Conservation (phyloP, 495 filamentous ascomycete species). For the Aspergillus baeticus region DNA sequence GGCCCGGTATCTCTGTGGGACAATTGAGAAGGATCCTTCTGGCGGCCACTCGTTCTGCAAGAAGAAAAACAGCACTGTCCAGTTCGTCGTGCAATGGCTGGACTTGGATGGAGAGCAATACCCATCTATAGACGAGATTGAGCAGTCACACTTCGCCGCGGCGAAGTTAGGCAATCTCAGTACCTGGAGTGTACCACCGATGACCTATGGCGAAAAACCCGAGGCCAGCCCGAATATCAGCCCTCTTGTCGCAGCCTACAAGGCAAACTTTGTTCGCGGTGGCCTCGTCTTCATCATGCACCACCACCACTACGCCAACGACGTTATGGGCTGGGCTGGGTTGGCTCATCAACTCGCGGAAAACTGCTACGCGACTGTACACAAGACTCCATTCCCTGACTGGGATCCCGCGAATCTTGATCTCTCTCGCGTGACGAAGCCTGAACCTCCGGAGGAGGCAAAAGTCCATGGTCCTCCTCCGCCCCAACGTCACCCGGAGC, state of each 20-base stretch:
- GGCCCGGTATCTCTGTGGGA: conserved; percentile 40
- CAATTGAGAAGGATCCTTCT: conserved; percentile 35
- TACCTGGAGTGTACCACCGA: conserved; percentile 29
- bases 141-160: conserved; percentile 12
- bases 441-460: conserved; percentile 10
- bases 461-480: conserved; percentile 30
- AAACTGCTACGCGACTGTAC: conserved; percentile 36
- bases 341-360: conserved; percentile 41
- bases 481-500: conserved; percentile 29
- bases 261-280: conserved; percentile 43
- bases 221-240: conserved; percentile 27
- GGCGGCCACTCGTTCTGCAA: conserved; percentile 42
- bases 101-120: conserved; percentile 30
- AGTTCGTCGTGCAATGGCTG: conserved; percentile 40
- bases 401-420: conserved; percentile 38
- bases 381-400: conserved; percentile 26
- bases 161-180: conserved; percentile 25
- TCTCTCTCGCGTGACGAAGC: conserved; percentile 28
- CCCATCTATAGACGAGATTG: conserved; percentile 19
- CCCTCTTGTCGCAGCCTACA: conserved; percentile 37
- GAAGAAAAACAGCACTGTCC: conserved; percentile 38
- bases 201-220: conserved; percentile 21
- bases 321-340: conserved; percentile 42
- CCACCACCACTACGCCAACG: conserved; percentile 43
- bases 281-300: conserved; percentile 44